phyloP scores from a whole-genome alignment of 805 yeast genomes.

The Jamesozyma spencerorum region DNA sequence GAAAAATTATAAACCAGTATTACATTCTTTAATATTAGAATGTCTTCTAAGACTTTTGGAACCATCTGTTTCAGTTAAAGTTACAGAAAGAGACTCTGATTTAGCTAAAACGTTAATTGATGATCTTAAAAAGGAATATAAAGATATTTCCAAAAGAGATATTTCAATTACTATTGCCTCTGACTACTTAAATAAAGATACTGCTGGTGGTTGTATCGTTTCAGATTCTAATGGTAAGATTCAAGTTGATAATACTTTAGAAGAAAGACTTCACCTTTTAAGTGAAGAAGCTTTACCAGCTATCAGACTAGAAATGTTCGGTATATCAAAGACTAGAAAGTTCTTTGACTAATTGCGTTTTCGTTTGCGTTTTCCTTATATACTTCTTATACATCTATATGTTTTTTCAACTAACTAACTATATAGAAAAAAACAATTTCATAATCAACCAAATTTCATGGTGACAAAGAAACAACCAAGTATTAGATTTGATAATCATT shows the following conservation, averaged over 20 bases:
- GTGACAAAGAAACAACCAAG: too few relatives aligned
- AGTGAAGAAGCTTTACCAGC: conserved; percentile 85
- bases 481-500: too few relatives aligned
- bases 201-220: conserved; percentile 74
- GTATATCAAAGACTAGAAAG: conserved; percentile 76
- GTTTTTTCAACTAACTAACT: neutral
- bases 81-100: conserved; percentile 32
- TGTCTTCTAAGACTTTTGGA: conserved; percentile 66
- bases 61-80: conserved; percentile 51
- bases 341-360: conserved; percentile 80
- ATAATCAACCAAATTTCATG: too few relatives aligned
- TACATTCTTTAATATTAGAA: conserved; percentile 75
- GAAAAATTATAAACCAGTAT: conserved; percentile 56
- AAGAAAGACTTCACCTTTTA: conserved; percentile 80
- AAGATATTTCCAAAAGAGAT: conserved; percentile 49
- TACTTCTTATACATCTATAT: neutral
- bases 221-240: conserved; percentile 69
- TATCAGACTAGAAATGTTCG: conserved; percentile 81
- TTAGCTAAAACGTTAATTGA: conserved; percentile 37
- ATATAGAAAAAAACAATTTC: neutral
- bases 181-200: conserved; percentile 47
- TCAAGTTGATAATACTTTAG: conserved; percentile 85
- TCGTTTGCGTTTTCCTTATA: too few relatives aligned
- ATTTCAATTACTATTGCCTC: conserved; percentile 52
- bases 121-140: conserved; percentile 55